These are phyloP conservation scores for Tetracentron sinense DNA, from an alignment of 164 flowering plant genomes.

Conservation along the genomic window DNA sequence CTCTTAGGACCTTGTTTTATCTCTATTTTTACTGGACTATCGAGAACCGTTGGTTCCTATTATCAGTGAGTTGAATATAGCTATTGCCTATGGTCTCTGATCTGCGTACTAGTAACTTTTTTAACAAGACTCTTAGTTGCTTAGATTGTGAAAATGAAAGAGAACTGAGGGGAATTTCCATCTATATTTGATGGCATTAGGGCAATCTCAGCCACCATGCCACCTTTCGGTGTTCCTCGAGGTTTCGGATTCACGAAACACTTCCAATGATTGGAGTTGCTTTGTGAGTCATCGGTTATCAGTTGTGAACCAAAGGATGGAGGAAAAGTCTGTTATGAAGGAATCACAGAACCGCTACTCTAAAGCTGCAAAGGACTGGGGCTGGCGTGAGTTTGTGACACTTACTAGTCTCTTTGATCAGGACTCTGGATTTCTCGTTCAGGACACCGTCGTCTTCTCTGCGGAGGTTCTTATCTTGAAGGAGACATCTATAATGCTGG, in stretches of 20 bases:
- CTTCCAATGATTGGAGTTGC: conserved; percentile 93
- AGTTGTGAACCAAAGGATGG: conserved; percentile 91
- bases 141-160: conserved; percentile 10
- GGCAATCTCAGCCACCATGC: conserved; percentile 99
- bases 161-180: conserved; percentile 30
- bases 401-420: conserved; percentile 97
- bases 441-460: conserved; percentile 85
- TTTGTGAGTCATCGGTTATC: conserved; percentile 97
- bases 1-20: no score
- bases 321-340: conserved; percentile 87
- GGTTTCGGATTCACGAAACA: conserved; percentile 90
- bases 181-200: conserved; percentile 57
- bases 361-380: conserved; percentile 99
- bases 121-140: neutral
- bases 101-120: neutral
- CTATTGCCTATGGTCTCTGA: no score
- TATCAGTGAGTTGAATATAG: no score
- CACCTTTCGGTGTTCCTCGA: conserved; percentile 98
- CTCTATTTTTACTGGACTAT: neutral
- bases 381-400: conserved; percentile 98
- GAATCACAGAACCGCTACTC: conserved; percentile 98
- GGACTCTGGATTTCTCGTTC: conserved; percentile 93
- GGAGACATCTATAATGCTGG: conserved; percentile 76
- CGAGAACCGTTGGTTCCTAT: neutral
- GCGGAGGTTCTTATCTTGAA: conserved; percentile 98